phyloP scores from a whole-genome alignment of 2,329 filamentous ascomycete genomes.

The Fusarium sp. region DNA sequence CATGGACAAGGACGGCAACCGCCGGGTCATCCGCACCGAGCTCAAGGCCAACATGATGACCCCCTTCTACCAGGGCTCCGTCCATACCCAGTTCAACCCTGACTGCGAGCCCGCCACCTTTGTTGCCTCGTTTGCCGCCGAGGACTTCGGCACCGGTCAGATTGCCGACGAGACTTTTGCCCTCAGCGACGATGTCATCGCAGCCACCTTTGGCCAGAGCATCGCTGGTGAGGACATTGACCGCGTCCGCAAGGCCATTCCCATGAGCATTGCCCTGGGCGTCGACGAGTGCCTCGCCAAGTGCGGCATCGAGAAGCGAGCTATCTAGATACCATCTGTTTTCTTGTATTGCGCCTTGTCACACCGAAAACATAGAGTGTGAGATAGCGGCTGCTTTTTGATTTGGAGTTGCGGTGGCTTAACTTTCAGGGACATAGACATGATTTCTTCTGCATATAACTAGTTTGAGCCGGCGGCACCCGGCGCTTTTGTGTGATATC shows the following conservation, averaged over 20 bases:
- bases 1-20: slow-evolving; percentile 52
- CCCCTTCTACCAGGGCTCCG: slow-evolving; percentile 68
- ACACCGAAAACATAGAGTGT: neutral
- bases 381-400: slow-evolving; percentile 6
- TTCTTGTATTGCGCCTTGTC: neutral
- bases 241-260: slow-evolving; percentile 58
- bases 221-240: slow-evolving; percentile 65
- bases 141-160: slow-evolving; percentile 69
- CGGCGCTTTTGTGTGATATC: too few species aligned
- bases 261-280: slow-evolving; percentile 66
- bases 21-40: slow-evolving; percentile 60
- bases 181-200: slow-evolving; percentile 62
- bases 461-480: too few species aligned
- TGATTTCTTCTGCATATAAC: slow-evolving; percentile 14
- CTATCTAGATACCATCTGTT: slow-evolving; percentile 24
- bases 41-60: slow-evolving; percentile 65
- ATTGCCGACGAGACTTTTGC: slow-evolving; percentile 66
- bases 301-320: slow-evolving; percentile 59
- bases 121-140: slow-evolving; percentile 64
- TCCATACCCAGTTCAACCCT: slow-evolving; percentile 72
- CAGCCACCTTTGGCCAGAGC: slow-evolving; percentile 63
- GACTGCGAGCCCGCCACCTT: slow-evolving; percentile 66
- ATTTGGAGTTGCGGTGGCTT: slow-evolving; percentile 16
- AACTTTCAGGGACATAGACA: neutral
- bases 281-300: slow-evolving; percentile 66